Base-by-base conservation (phyloP, 495 filamentous ascomycete species). In the Penicillium riverlandense region DNA sequence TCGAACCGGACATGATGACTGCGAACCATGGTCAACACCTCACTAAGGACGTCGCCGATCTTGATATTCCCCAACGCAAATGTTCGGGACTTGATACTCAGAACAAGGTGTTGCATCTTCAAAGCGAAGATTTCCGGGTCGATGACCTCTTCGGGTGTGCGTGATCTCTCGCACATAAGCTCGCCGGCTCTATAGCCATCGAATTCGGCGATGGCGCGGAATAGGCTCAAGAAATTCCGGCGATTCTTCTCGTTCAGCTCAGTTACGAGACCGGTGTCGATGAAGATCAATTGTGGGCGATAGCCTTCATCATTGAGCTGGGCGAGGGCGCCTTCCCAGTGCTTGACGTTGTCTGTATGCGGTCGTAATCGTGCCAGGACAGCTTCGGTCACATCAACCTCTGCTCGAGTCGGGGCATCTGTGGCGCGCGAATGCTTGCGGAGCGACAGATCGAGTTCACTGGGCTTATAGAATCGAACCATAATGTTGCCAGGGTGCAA, bases 401-500 rank as follows among this genome's bases (percentile, higher is more conserved):
- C 69, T 2, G 65, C 62, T 28, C 50, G 27, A 8, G 70, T 72
- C 10, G 83, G 76, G 4, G 70, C 67, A n/a, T 77, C 66, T 0
- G 73, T 68, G 43, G 74, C 67, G 29, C 72, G 69, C 49, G 64
- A 67, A 53, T 72, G 62, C 40, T 74, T 74, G 54, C 72, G 69
- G 32, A 77, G 71, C 13, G 77, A 73, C 8, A 90, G 67, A 47
- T 77, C 71, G 5, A 94, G 76, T 43, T 82, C 73, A 29, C 80
- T 80, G 0, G 89, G 83, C 55, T 92, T 79, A 67, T 97, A 96
- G 66, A 99, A 99, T 46, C 94, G 88, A 37, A 99, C 94, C 91
- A 99, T 97, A 69, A 99, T 97, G 60, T 99, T 99, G 7, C 94
- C 94, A 0, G 94, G 94, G 54, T 99, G 94, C 8, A 99, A 71